Percentiles rank a stretch among this genome's conserved stretches.
phyloP scores from a whole-genome alignment of 306 rosid species.

The Vigna hirtella region DNA sequence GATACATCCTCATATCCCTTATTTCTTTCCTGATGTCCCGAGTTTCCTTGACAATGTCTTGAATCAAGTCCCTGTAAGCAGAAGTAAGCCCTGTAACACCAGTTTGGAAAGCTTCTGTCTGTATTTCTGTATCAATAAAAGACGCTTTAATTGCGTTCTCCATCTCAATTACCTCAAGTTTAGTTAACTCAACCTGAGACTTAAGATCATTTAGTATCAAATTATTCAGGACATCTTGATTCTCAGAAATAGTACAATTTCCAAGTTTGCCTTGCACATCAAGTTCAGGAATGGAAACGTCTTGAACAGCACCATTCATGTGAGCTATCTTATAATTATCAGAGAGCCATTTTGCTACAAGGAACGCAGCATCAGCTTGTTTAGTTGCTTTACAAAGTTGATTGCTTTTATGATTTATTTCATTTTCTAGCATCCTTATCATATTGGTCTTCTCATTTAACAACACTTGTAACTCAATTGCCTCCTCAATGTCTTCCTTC shows the following conservation, averaged over 20 bases:
- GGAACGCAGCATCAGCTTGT: conserved; percentile 61
- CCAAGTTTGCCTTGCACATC: conserved; percentile 45
- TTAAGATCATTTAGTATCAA: conserved; percentile 52
- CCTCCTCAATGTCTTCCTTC: conserved; percentile 51
- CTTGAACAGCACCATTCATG: conserved; percentile 39
- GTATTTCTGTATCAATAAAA: conserved; percentile 55
- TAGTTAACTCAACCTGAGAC: conserved; percentile 53
- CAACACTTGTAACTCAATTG: conserved; percentile 47
- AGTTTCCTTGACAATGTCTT: conserved; percentile 55
- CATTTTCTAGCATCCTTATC: conserved; percentile 55
- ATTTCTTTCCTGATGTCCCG: conserved; percentile 56
- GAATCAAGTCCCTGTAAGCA: conserved; percentile 54
- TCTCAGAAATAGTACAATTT: conserved; percentile 43
- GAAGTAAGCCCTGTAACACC: conserved; percentile 49
- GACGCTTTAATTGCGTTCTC: conserved; percentile 52
- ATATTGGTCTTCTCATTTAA: conserved; percentile 59
- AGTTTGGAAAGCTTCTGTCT: conserved; percentile 45
- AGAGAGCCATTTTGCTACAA: conserved; percentile 65
- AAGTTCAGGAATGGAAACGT: conserved; percentile 44
- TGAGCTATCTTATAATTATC: conserved; percentile 51
- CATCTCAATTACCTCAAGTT: conserved; percentile 56
- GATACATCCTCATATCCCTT: conserved; percentile 51
- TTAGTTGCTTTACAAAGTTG: conserved; percentile 59
- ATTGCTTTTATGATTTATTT: conserved; percentile 51
- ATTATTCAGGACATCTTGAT: conserved; percentile 43